Percentiles rank a stretch among this genome's conserved stretches.
These are phyloP conservation scores for Nothopassalora personata DNA, from an alignment of 2,329 filamentous ascomycete genomes.

Conservation along the genomic window DNA sequence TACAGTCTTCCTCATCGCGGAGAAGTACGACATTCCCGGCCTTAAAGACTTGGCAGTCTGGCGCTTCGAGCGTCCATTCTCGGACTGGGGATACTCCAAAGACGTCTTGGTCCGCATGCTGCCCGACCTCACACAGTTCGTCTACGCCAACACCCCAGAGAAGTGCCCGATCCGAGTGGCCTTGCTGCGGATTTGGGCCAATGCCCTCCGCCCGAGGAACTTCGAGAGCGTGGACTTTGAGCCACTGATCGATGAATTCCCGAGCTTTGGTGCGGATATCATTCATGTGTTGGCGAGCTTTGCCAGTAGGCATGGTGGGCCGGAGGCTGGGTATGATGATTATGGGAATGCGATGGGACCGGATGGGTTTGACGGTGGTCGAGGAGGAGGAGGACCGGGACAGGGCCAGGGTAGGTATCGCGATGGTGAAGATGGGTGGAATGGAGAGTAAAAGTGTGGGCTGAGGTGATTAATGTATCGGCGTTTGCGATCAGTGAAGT, in stretches of 20 bases:
- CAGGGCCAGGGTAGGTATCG: not conserved
- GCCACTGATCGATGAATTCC: slow-evolving; percentile 1
- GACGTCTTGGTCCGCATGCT: not conserved
- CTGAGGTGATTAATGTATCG: not conserved
- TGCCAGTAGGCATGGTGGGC: not conserved
- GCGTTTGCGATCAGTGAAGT: not conserved
- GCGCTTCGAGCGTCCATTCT: not conserved
- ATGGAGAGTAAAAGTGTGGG: not conserved
- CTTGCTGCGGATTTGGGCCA: not conserved
- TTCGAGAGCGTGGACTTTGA: not conserved
- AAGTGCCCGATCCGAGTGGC: not conserved
- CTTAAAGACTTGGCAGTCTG: slow-evolving; percentile 7
- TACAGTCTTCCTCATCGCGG: not conserved
- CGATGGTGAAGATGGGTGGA: not conserved
- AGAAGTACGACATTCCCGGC: slow-evolving; percentile 2
- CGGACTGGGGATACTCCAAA: not conserved
- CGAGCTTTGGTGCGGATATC: not conserved
- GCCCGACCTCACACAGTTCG: not conserved
- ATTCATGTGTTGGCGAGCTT: not conserved
- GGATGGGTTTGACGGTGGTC: not conserved
- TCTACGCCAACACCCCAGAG: not conserved
- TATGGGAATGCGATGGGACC: not conserved
- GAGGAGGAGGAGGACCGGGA: not conserved
- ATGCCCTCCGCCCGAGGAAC: not conserved
- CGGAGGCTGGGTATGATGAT: not conserved